Evolutionary conservation across 2,329 filamentous ascomycete genomes (phyloP).

Genomic region (Aspergillus fischeri): DNA sequence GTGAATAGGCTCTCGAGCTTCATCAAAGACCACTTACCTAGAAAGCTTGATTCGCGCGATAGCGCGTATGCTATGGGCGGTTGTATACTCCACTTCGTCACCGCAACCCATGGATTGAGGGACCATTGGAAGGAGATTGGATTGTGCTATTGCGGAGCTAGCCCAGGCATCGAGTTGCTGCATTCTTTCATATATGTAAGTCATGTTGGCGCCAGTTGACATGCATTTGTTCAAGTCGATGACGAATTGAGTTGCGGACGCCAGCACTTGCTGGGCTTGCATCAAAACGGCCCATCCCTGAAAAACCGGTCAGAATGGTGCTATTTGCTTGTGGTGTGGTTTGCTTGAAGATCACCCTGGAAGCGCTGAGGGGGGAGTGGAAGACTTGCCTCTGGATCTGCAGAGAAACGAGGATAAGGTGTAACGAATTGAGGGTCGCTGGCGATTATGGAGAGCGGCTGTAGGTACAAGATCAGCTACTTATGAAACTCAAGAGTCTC

Average conservation of each 20-base stretch:
- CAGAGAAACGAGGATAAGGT: conserved; percentile 37
- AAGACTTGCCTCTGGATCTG: conserved; percentile 37
- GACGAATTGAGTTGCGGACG: conserved; percentile 40
- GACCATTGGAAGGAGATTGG: conserved; percentile 26
- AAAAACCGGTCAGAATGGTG: conserved; percentile 10
- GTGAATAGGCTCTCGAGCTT: neutral
- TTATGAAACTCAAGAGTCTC: neutral
- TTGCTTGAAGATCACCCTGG: neutral
- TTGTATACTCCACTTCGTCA: conserved; percentile 31
- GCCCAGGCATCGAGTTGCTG: conserved; percentile 40
- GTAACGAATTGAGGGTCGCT: conserved; percentile 43
- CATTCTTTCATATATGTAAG: conserved; percentile 40
- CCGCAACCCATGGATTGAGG: conserved; percentile 21
- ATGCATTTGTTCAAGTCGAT: conserved; percentile 39
- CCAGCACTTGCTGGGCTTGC: conserved; percentile 40
- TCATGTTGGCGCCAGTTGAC: conserved; percentile 31
- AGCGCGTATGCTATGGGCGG: conserved; percentile 37
- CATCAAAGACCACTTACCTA: conserved; percentile 26
- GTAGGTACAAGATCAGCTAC: conserved; percentile 10
- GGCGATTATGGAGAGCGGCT: conserved; percentile 42
- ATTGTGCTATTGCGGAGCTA: conserved; percentile 31
- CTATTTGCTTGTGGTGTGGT: neutral
- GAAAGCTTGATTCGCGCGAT: conserved; percentile 44
- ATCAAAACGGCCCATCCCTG: conserved; percentile 43
- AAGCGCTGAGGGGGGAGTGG: neutral